Evolutionary conservation across 495 filamentous ascomycete species (phyloP), one percentile per base, ranked within the genome.

Genomic region (Trichoderma erinaceum): DNA sequence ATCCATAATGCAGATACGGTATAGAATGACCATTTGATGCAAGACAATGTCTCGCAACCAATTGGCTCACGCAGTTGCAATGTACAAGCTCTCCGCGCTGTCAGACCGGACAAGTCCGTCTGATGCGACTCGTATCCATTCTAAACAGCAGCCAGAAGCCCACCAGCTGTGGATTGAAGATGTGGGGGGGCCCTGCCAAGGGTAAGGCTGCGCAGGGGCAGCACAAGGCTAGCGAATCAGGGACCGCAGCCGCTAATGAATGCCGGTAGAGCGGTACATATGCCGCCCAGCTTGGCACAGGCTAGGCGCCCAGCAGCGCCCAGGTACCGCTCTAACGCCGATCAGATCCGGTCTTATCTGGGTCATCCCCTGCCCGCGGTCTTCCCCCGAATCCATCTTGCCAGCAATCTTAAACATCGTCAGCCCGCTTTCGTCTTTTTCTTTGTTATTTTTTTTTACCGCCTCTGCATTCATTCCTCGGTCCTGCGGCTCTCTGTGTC

Each of bases 341-440:
- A 61, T 61, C 56, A 13, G 56, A 61, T 61, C 8, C 56, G 12
- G 56, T 61, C 56, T 7, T 13, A 21, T 27, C 25, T 61, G 56
- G 11, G 4, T 13, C 25, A 21, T 61, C 56, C 56, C 56, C 56
- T 61, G 56, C 11, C 50, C 44, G n/a, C 50, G 50, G 29, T 29
- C 5, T 4, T 27, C 50, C 16, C 11, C 25, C 56, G 56, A 61
- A 21, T 61, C 56, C 56, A 61, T 61, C 56, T 13, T 12, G 10
- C 56, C 23, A 61, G 25, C 56, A 61, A 61, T 61, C 27, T 61
- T 61, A 61, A 61, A 61, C 56, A 21, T 61, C 12, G 50, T 16
- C 44, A 48, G 44, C 44, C 44, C 44, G 56, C 56, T 61, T 32
- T 61, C 56, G 56, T 61, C n/a, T n/a, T 61, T 61, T 29, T 29